Evolutionary conservation across 73 alveolate species (phyloP).

Genomic region (Tetrahymena elliotti): DNA sequence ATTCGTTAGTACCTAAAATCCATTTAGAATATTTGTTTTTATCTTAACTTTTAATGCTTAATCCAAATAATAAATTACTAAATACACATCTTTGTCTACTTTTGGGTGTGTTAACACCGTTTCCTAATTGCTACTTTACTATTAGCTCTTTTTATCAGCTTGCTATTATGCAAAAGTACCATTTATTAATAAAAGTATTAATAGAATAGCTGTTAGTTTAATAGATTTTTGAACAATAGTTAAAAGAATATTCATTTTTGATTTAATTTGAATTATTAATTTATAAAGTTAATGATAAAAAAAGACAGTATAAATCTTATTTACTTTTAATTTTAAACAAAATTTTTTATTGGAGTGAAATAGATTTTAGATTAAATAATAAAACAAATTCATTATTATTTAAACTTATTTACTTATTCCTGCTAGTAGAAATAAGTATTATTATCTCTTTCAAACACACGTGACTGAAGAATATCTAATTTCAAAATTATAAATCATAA

Average conservation of each 20-base stretch:
- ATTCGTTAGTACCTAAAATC: not conserved
- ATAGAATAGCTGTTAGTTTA: not conserved
- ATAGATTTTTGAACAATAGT: not conserved
- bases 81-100: not conserved
- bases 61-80: not conserved
- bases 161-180: not conserved
- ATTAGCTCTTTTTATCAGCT: too few relatives aligned
- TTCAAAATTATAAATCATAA: too few relatives aligned
- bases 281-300: not conserved
- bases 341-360: not conserved
- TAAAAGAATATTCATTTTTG: not conserved
- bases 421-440: not conserved
- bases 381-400: not conserved
- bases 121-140: not conserved
- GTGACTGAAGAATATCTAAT: not conserved
- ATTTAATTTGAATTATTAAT: not conserved
- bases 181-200: not conserved
- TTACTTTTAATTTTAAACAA: not conserved
- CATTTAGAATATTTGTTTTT: too few relatives aligned
- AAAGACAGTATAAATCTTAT: not conserved
- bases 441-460: not conserved
- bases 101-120: not conserved
- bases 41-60: not conserved
- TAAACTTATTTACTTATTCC: not conserved
- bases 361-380: not conserved